phyloP scores from a whole-genome alignment of 192 early-diverging fungal genomes.

The Linnemannia elongata region DNA sequence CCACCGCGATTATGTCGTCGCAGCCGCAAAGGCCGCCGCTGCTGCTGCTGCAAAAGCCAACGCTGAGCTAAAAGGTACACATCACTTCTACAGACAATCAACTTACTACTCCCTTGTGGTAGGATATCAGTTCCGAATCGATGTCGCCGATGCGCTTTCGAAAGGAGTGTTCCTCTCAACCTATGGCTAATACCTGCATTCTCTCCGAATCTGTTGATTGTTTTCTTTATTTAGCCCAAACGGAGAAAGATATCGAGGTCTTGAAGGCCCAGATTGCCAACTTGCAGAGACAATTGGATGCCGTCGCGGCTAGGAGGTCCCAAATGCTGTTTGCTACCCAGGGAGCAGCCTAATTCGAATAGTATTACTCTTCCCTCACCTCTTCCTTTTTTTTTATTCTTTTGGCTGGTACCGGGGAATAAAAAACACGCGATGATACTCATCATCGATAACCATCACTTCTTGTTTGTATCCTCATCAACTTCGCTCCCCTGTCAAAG shows the following conservation, averaged over 20 bases:
- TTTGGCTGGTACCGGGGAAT: constrained; percentile 1
- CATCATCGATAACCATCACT: neutral
- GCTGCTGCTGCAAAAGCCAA: constrained; percentile 5
- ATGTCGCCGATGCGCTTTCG: neutral
- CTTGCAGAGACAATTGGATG: constrained; percentile 27
- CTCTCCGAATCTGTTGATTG: neutral
- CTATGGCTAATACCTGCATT: neutral
- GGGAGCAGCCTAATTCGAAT: neutral
- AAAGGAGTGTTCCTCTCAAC: no score
- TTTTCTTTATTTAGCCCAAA: constrained; percentile 5
- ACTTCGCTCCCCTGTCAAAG: neutral
- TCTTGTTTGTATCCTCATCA: neutral
- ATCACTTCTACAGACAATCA: no score
- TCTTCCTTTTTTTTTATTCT: neutral
- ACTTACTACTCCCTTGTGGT: no score
- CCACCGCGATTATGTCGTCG: constrained; percentile 27
- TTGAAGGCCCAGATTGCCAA: constrained; percentile 28
- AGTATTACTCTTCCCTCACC: neutral
- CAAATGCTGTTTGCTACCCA: constrained; percentile 27
- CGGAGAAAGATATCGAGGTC: constrained; percentile 15
- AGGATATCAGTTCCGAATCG: neutral
- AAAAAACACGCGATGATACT: neutral
- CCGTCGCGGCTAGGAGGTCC: constrained; percentile 12
- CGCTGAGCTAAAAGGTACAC: constrained; percentile 22
- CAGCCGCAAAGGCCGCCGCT: constrained; percentile 22